Percentiles rank a stretch among this genome's conserved stretches.
These are phyloP conservation scores for Pseudogymnoascus sp. DNA, from an alignment of 2,329 filamentous ascomycete genomes.

Conservation along the genomic window DNA sequence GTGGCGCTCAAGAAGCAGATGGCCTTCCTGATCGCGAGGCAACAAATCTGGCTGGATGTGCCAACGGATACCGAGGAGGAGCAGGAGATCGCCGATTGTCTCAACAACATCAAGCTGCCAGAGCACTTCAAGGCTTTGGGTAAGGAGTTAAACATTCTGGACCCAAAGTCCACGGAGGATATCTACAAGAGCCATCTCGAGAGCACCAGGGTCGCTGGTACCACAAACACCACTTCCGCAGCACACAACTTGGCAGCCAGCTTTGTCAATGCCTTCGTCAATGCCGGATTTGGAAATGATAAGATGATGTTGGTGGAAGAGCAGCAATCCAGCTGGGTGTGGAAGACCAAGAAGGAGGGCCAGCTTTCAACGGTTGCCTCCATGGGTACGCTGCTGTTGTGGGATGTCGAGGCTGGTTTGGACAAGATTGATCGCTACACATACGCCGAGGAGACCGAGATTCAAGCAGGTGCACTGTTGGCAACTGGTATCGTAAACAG, in stretches of 20 bases:
- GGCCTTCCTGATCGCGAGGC: conserved; percentile 83
- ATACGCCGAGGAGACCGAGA: conserved; percentile 71
- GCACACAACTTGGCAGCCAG: conserved; percentile 91
- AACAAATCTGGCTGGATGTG: conserved; percentile 75
- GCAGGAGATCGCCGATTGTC: conserved; percentile 67
- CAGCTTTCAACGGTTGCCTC: conserved; percentile 97
- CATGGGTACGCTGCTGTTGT: conserved; percentile 80
- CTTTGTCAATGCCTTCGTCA: conserved; percentile 96
- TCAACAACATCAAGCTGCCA: conserved; percentile 79
- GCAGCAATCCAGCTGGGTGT: conserved; percentile 89
- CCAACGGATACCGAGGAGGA: conserved; percentile 57
- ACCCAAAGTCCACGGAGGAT: conserved; percentile 94
- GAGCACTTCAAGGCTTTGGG: conserved; percentile 90
- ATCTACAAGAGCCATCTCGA: conserved; percentile 99
- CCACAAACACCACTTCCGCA: conserved; percentile 92
- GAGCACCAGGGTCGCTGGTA: conserved; percentile 81
- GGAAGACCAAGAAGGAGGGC: conserved; percentile 97
- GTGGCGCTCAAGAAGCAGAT: conserved; percentile 83
- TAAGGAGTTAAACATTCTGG: conserved; percentile 93
- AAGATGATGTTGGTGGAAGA: conserved; percentile 95
- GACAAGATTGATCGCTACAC: conserved; percentile 95
- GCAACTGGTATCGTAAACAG: conserved; percentile 95
- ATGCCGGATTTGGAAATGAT: conserved; percentile 89
- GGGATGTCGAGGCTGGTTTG: conserved; percentile 86
- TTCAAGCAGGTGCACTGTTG: conserved; percentile 84